These are phyloP conservation scores for Pseudocercospora fuligena DNA, from an alignment of 2,329 filamentous ascomycete species.

Conservation along the genomic window DNA sequence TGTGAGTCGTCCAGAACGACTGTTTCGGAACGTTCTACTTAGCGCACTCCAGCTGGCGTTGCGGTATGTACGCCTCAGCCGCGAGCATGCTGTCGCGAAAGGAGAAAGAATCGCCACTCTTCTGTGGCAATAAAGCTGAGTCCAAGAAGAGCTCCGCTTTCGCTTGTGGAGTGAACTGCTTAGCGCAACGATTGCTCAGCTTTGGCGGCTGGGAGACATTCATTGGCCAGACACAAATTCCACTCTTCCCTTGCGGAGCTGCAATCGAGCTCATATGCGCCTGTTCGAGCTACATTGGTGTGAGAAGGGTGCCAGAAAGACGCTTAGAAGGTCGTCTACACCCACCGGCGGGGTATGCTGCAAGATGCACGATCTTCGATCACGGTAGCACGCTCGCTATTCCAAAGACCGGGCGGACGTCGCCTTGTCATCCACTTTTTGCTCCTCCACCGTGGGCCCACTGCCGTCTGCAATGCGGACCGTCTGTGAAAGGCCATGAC, in stretches of 20 bases:
- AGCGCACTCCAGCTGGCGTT: conserved; percentile 24
- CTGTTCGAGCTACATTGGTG: conserved; percentile 1
- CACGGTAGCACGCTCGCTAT: conserved; percentile 11
- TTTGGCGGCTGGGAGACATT: background rate
- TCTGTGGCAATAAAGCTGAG: conserved; percentile 29
- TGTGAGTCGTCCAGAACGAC: conserved; percentile 20
- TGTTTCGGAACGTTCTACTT: conserved; percentile 20
- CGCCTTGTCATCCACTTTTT: conserved; percentile 5
- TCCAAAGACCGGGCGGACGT: conserved; percentile 17
- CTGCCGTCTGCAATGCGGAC: background rate
- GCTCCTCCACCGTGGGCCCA: conserved; percentile 2
- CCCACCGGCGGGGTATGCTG: conserved; percentile 2
- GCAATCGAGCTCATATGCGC: conserved; percentile 14
- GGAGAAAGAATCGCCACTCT: conserved; percentile 27
- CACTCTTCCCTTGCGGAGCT: conserved; percentile 21
- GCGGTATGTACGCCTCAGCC: conserved; percentile 29
- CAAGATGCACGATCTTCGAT: conserved; percentile 17
- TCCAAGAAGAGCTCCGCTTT: conserved; percentile 16
- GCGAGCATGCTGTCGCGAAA: conserved; percentile 20
- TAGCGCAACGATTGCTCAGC: conserved; percentile 14
- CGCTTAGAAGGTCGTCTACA: conserved; percentile 2
- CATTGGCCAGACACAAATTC: conserved; percentile 19
- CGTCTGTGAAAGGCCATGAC: background rate
- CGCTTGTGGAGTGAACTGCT: conserved; percentile 15
- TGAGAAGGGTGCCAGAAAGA: background rate